Base-by-base conservation (phyloP, 768 basidiomycete genomes). In the Panaeolus papilionaceus region DNA sequence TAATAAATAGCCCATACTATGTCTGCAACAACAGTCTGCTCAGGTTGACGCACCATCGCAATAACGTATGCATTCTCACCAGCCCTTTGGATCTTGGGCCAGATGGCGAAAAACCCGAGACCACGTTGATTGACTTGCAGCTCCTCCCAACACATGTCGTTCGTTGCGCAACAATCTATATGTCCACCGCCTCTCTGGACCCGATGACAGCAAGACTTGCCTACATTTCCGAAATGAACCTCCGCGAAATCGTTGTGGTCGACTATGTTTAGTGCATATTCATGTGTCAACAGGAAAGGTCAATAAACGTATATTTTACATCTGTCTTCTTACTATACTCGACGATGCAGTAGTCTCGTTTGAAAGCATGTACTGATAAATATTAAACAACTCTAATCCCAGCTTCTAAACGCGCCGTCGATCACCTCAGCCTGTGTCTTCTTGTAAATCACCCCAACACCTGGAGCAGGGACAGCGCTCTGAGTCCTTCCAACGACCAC, bases 391-490 rank as follows among this genome's bases (percentile, higher is more conserved):
- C 3, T 58, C 54, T 58, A 58, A 37, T 58, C 54, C 54, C 54
- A 58, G 20, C 80, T 82, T 47, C 82, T 76, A 72, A 94, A 93
- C 2, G 86, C 87, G 23, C 80, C 79, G 40, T 85, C 85, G 14
- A 94, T 63, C 23, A 96, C 80, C 58, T 74, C 83, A 72, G 81
- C 81, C 78, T 93, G 91, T 77, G 95, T 92, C 26, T 64, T 79
- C 64, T 80, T 80, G 79, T 95, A 94, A 51, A 90, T 75, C 72
- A 82, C 86, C 63, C 91, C 90, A 67, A 90, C 87, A 0, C 92
- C 95, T 20, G 92, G 90, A 8, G 88, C 95, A 49, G 93, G 92
- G 38, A 95, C 79, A 18, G 92, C 87, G 72, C 88, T 90, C 79
- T 89, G 88, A 69, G 78, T 83, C 73, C 95, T 81, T 3, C 95